phyloP scores from a whole-genome alignment of 257 asterid species.

The Solanum sitiens region DNA sequence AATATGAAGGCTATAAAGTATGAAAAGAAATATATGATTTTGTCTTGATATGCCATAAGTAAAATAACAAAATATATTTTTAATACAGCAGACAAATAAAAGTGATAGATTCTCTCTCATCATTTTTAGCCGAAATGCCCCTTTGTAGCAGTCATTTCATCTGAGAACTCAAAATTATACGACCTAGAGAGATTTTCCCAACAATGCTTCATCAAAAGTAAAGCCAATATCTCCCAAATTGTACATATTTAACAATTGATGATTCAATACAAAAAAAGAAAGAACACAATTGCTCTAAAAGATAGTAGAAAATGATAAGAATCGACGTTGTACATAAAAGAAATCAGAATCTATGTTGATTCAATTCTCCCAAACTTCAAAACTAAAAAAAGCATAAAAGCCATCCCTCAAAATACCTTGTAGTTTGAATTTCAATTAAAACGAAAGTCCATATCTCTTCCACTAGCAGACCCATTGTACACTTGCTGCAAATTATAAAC shows the following conservation, averaged over 20 bases:
- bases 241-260: not conserved
- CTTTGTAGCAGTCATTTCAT: not conserved
- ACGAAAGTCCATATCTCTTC: slow-evolving; percentile 8
- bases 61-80: too few relatives aligned
- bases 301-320: not conserved
- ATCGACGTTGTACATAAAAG: not conserved
- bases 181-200: not conserved
- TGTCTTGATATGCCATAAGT: too few relatives aligned
- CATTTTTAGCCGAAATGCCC: not conserved
- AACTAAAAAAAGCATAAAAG: not conserved
- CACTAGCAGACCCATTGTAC: not conserved
- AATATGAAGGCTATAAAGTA: too few relatives aligned
- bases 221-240: not conserved
- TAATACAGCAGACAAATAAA: too few relatives aligned
- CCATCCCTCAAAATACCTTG: not conserved
- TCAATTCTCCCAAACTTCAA: not conserved
- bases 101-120: not conserved
- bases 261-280: not conserved
- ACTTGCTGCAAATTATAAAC: not conserved
- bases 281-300: not conserved
- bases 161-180: not conserved
- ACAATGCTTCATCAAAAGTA: not conserved
- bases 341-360: not conserved
- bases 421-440: not conserved
- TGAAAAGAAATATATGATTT: too few relatives aligned